Conservation (phyloP, 139 green algal genomes). For the Chara braunii region DNA sequence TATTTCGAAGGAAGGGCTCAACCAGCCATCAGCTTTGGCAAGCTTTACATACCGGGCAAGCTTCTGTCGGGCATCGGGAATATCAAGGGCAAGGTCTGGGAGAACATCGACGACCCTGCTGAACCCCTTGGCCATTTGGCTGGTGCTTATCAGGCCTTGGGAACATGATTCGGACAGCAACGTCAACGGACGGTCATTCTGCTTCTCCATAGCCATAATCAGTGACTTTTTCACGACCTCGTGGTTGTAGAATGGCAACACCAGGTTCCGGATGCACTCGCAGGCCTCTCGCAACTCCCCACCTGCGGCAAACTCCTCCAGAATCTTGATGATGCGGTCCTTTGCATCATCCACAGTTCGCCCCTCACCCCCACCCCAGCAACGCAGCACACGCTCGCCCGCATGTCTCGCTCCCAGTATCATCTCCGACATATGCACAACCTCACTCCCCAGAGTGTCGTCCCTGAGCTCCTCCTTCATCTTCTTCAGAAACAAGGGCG, state of each 20-base stretch:
- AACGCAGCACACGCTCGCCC: constrained; percentile 68
- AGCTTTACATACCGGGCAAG: constrained; percentile 5
- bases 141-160: constrained; percentile 34
- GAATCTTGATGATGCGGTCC: constrained; percentile 45
- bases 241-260: constrained; percentile 46
- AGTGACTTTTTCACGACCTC: constrained; percentile 45
- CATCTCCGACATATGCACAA: constrained; percentile 38
- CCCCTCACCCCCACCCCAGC: constrained; percentile 55
- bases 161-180: constrained; percentile 10
- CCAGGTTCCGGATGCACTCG: constrained; percentile 40
- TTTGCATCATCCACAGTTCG: constrained; percentile 50
- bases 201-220: constrained; percentile 39
- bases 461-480: neutral
- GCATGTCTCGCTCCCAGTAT: constrained; percentile 54
- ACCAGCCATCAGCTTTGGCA: constrained; percentile 5
- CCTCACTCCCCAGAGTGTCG: neutral
- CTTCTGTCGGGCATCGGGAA: constrained; percentile 34
- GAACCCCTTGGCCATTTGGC: constrained; percentile 45
- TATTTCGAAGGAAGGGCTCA: constrained; percentile 6
- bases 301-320: constrained; percentile 79
- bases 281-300: constrained; percentile 46
- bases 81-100: constrained; percentile 41
- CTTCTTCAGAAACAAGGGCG: constrained; percentile 67
- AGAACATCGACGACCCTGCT: constrained; percentile 25
- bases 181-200: constrained; percentile 10